Evolutionary conservation across 2,329 filamentous ascomycete species (phyloP), one percentile per base, ranked within the genome.

Genomic region (Phoma herbarum): DNA sequence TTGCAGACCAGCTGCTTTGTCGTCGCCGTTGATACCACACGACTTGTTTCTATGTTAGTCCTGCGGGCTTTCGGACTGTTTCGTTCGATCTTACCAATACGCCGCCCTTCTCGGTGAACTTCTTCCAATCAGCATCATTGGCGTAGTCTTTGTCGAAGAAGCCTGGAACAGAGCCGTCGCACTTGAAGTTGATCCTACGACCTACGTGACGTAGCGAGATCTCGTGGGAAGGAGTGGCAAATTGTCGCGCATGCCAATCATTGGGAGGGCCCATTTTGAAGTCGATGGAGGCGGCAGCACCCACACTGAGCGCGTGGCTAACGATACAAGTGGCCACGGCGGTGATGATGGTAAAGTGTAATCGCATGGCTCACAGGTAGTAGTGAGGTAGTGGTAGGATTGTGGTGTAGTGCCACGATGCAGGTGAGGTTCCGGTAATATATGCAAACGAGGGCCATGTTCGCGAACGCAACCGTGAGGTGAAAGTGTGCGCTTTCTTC

Each of bases 111-210:
- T 42, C 18, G 4, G 56, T 52, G 29, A 57, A 61, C 22, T 47
- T 57, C 7, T 43, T 41, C 59, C 61, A 67, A 37, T 60, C 61
- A 1, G 20, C 53, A n/a, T 44, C 44, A n/a, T 22, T 42, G 11
- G 65, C 60, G 11, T 44, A 26, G 25, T 66, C 65, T 18, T 63
- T 55, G n/a, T 61, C 58, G 29, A 49, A 65, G 45, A 65, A 66
- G n/a, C 28, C 45, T 0, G 22, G 29, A 11, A 50, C 37, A 22
- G 29, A 14, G 14, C 39, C 39, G 23, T 56, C 45, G 22, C 22
- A 22, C 8, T 16, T 49, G 28, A 50, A 37, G 18, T 22, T 43
- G 39, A 28, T 23, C 2, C 12, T 37, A 4, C 26, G 45, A n/a
- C 16, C 4, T 4, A n/a, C 10, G 9, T 12, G 29, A 6, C 22